Conservation (phyloP, 208 protist species). For the Trypanosoma theileri region DNA sequence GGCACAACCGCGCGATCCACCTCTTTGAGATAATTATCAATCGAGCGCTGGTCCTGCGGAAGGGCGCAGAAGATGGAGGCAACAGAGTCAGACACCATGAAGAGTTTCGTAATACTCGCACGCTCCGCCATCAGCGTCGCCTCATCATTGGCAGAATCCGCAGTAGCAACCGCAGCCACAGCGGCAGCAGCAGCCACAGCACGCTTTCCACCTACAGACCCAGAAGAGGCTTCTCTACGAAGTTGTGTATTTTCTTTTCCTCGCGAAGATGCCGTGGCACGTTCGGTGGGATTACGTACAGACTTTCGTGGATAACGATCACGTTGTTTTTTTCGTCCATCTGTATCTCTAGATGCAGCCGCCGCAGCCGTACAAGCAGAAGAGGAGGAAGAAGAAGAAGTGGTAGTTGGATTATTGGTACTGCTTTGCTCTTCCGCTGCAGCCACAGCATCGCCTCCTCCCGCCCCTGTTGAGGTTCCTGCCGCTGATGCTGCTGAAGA, state of each 20-base stretch:
- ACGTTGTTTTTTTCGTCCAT: not conserved
- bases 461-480: not conserved
- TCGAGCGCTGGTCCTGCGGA: constrained; percentile 35
- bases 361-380: not conserved
- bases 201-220: not conserved
- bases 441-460: not conserved
- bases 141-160: constrained; percentile 39
- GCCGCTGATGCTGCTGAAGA: not conserved
- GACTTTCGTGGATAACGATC: not conserved
- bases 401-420: not conserved
- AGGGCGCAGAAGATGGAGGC: constrained; percentile 65
- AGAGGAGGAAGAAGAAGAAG: not conserved
- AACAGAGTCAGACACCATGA: constrained; percentile 77
- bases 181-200: not conserved
- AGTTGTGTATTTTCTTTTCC: not conserved
- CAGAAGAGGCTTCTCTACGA: not conserved
- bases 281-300: not conserved
- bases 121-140: constrained; percentile 61
- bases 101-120: constrained; percentile 79
- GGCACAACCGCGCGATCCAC: constrained; percentile 46
- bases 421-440: not conserved
- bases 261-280: not conserved
- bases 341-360: not conserved
- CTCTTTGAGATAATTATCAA: constrained; percentile 61
- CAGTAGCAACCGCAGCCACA: constrained; percentile 1